These are phyloP conservation scores for Opeltia flavorubescens DNA, from an alignment of 495 filamentous ascomycete species.

Conservation along the genomic window DNA sequence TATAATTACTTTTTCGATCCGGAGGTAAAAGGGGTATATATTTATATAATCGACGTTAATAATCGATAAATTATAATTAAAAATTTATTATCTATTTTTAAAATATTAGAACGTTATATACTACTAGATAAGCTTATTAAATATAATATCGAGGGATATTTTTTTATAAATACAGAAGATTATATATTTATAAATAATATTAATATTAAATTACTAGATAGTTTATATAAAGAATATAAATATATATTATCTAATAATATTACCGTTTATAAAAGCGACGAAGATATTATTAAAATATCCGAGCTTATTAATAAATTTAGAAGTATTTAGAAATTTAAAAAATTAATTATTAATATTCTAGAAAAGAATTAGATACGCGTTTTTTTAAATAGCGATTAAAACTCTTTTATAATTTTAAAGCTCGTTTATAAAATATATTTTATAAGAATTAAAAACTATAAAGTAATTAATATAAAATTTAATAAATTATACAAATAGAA, in stretches of 20 bases:
- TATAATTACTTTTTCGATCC: background rate
- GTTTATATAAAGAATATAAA: background rate
- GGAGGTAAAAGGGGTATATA: background rate
- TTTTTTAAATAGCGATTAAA: background rate
- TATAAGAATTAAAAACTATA: background rate
- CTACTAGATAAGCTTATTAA: too few species aligned
- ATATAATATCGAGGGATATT: too few species aligned
- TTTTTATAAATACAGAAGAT: background rate
- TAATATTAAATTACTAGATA: background rate
- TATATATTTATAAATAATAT: background rate
- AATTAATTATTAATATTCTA: background rate
- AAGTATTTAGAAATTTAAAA: background rate
- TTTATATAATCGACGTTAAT: background rate
- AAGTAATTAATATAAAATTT: slow-evolving; percentile 11
- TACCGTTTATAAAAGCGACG: background rate
- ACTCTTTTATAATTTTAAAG: background rate
- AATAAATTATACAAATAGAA: slow-evolving; percentile 11
- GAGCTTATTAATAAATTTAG: background rate
- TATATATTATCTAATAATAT: background rate
- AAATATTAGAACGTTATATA: too few species aligned
- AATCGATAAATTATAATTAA: background rate
- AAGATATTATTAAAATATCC: background rate
- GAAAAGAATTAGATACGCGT: slow-evolving; percentile 2
- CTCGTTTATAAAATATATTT: slow-evolving; percentile 1
- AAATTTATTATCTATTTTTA: background rate